Evolutionary conservation across 228 moss, liverwort and hornwort species (phyloP), one percentile per base, ranked within the genome.

Genomic region (Sphagnum fallax): DNA sequence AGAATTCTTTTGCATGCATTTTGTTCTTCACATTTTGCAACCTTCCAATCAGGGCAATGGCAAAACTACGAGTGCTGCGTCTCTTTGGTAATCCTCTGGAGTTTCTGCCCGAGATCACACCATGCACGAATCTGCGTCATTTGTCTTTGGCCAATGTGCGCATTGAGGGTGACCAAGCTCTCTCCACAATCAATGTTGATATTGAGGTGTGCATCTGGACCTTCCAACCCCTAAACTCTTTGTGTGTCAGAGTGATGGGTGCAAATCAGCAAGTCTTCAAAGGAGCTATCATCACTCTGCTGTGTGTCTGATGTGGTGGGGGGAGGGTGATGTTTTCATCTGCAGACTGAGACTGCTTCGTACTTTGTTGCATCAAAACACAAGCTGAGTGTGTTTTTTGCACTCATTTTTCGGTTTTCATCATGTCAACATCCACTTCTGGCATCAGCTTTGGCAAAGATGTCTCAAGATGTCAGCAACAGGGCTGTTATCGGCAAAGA

Each of bases 401-500:
- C 94, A 61, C 93, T 98, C 49, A 92, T 98, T 81, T 98, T 98
- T 73, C 93, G 98, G 52, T 98, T 93, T 72, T 98, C 98, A 52
- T 94, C 94, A 10, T 98, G 98, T 79, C 98, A 98, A 79, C 98
- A 98, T 70, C 98, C 98, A 16, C 80, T 98, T 63, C 71, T 98
- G 73, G 98, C 98, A 67, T 98, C 91, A 74, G 98, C 94, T 52
- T 90, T 98, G 58, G 94, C 98, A 51, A 98, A 98, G 70, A 93
- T 98, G 80, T 87, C 98, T 9, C 90, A 98, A 79, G 98, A 98
- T 72, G 85, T 94, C 69, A 90, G 89, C 76, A 98, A 94, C 71
- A 92, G 98, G 66, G 89, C 90, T 70, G 98, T 92, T n/a, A 94
- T 98, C 78, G 98, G 98, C 76, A 98, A 94, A 78, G 98, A 98